These are phyloP conservation scores for Paramarasmius palmivorus DNA, from an alignment of 1,284 basidiomycete genomes.

Conservation along the genomic window DNA sequence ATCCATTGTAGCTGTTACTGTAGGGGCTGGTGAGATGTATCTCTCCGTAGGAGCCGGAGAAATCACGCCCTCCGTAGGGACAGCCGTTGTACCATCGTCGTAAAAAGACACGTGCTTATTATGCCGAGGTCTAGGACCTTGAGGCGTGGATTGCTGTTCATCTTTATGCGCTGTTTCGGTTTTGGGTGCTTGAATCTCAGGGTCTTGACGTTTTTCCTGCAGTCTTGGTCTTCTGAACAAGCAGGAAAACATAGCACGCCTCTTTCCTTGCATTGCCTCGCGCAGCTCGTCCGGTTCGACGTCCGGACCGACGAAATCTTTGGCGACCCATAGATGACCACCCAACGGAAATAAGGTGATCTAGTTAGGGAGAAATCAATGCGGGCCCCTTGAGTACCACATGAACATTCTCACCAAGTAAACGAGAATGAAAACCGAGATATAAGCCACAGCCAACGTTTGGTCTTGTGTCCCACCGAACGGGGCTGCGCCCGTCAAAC, in stretches of 20 bases:
- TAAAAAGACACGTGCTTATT: conserved; percentile 18
- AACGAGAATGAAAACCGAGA: conserved; percentile 45
- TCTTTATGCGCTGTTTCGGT: background rate
- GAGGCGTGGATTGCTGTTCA: background rate
- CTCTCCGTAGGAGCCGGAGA: conserved; percentile 26
- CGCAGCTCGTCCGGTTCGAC: conserved; percentile 54
- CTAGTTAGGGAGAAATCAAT: conserved; percentile 29
- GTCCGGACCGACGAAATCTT: conserved; percentile 65
- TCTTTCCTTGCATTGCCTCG: conserved; percentile 32
- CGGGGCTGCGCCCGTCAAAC: conserved; percentile 49
- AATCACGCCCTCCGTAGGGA: conserved; percentile 24
- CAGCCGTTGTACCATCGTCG: conserved; percentile 18
- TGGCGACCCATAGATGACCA: conserved; percentile 48
- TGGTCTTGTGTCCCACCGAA: conserved; percentile 53
- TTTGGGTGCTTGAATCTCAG: conserved; percentile 20
- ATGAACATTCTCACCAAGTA: conserved; percentile 35
- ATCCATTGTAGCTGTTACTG: conserved; percentile 22
- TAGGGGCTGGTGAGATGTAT: conserved; percentile 26
- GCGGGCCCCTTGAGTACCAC: conserved; percentile 6
- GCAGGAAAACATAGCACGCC: conserved; percentile 25
- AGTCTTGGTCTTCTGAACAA: conserved; percentile 11
- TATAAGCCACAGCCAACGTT: conserved; percentile 66
- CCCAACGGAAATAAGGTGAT: conserved; percentile 66
- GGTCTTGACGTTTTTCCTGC: conserved; percentile 14
- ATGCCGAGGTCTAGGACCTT: background rate